Evolutionary conservation across 2,329 filamentous ascomycete species (phyloP).

Genomic region (Biscogniauxia marginata): DNA sequence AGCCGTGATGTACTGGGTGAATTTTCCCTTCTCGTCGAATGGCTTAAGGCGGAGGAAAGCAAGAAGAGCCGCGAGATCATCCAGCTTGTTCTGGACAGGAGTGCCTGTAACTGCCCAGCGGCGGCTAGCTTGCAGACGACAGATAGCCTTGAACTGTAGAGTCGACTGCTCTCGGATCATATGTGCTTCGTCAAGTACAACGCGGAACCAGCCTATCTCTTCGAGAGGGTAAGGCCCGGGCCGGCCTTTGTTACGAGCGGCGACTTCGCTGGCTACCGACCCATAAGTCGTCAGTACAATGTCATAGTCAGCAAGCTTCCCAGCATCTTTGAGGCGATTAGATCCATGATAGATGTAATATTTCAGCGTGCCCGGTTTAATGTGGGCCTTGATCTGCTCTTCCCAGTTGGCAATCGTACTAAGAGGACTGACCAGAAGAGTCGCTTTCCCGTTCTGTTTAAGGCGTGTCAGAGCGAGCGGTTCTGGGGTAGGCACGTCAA

Average conservation of each 20-base stretch:
- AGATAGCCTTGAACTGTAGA: constrained; percentile 80
- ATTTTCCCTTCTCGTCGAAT: constrained; percentile 76
- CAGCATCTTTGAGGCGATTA: constrained; percentile 67
- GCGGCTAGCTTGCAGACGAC: constrained; percentile 72
- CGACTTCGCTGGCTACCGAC: constrained; percentile 78
- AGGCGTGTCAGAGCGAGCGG: constrained; percentile 50
- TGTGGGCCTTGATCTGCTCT: constrained; percentile 82
- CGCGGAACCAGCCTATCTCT: constrained; percentile 86
- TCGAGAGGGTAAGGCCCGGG: constrained; percentile 64
- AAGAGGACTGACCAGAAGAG: constrained; percentile 82
- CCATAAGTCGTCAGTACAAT: constrained; percentile 92
- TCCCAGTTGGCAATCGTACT: constrained; percentile 95
- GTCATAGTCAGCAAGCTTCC: constrained; percentile 70
- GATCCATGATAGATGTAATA: constrained; percentile 87
- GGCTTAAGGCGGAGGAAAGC: constrained; percentile 82
- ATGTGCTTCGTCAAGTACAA: constrained; percentile 93
- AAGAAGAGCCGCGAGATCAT: constrained; percentile 83
- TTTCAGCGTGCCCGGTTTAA: constrained; percentile 61
- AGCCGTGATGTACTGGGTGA: constrained; percentile 74
- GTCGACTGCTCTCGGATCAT: constrained; percentile 86
- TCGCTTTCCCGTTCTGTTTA: constrained; percentile 71
- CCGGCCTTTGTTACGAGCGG: constrained; percentile 60
- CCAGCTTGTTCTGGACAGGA: constrained; percentile 88
- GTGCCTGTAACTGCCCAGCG: constrained; percentile 98
- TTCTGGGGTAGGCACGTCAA: constrained; percentile 41